phyloP scores from a whole-genome alignment of 306 rosid species.

The Prunus armeniaca region DNA sequence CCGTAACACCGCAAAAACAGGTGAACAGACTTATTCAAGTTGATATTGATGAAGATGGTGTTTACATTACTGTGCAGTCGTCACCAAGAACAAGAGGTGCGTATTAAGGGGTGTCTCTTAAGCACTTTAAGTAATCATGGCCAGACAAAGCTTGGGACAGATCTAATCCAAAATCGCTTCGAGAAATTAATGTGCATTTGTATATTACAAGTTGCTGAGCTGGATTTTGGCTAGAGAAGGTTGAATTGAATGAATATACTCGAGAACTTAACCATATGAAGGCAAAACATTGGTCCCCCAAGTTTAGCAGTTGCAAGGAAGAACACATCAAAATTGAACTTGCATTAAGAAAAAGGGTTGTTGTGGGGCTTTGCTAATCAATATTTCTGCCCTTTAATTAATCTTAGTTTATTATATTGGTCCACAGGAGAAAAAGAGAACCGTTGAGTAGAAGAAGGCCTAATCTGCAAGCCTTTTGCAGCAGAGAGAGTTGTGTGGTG shows the following conservation, averaged over 20 bases:
- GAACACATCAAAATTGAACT: neutral
- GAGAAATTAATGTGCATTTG: conserved; percentile 32
- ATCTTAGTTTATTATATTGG: conserved; percentile 36
- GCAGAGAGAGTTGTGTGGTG: neutral
- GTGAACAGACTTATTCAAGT: neutral
- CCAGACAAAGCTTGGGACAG: conserved; percentile 57
- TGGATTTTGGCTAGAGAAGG: conserved; percentile 25
- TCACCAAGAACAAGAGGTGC: conserved; percentile 22
- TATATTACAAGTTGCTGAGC: conserved; percentile 37
- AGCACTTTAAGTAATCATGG: conserved; percentile 30
- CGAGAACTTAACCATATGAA: neutral
- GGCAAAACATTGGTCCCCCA: conserved; percentile 12
- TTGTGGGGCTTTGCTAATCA: conserved; percentile 39
- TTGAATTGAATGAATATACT: conserved; percentile 7
- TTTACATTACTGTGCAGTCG: neutral
- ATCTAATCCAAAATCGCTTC: conserved; percentile 53
- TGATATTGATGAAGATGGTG: neutral
- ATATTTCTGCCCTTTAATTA: conserved; percentile 28
- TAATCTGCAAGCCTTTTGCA: neutral
- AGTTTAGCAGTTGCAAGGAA: conserved; percentile 3
- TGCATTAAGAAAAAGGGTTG: conserved; percentile 10
- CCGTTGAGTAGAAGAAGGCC: neutral
- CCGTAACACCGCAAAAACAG: neutral
- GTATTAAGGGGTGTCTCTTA: conserved; percentile 17
- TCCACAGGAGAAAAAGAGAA: conserved; percentile 20